These are phyloP conservation scores for Ceratocystis cubensis DNA, from an alignment of 2,329 filamentous ascomycete genomes.

Conservation along the genomic window DNA sequence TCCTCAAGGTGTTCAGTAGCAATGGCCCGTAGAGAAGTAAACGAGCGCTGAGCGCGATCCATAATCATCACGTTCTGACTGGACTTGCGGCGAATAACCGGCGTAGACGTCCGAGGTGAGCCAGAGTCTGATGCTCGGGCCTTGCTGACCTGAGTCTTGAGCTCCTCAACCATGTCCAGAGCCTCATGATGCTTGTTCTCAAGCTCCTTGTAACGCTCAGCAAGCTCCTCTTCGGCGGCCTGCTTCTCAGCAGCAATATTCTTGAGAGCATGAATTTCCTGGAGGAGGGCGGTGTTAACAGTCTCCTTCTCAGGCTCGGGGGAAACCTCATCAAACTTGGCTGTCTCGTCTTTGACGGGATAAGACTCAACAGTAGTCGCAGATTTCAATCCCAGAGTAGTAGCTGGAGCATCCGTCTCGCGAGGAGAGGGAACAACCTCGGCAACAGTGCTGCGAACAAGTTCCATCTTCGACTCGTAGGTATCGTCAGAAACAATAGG, in stretches of 20 bases:
- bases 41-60: slow-evolving; percentile 82
- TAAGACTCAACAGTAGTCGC: slow-evolving; percentile 11
- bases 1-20: slow-evolving; percentile 74
- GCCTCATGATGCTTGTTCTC: slow-evolving; percentile 71
- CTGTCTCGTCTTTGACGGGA: slow-evolving; percentile 1
- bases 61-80: slow-evolving; percentile 78
- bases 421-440: slow-evolving; percentile 17
- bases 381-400: slow-evolving; percentile 11
- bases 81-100: slow-evolving; percentile 85
- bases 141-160: slow-evolving; percentile 75
- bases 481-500: slow-evolving; percentile 1
- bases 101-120: slow-evolving; percentile 52
- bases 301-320: slow-evolving; percentile 1
- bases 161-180: slow-evolving; percentile 74
- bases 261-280: slow-evolving; percentile 61
- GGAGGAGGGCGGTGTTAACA: slow-evolving; percentile 36
- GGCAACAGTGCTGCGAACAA: slow-evolving; percentile 15
- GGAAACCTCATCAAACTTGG: not conserved
- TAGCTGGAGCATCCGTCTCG: not conserved
- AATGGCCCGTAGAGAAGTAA: slow-evolving; percentile 79
- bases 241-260: slow-evolving; percentile 64
- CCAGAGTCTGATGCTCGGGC: slow-evolving; percentile 50
- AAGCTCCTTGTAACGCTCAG: slow-evolving; percentile 68
- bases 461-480: slow-evolving; percentile 9
- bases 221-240: slow-evolving; percentile 56